Conservation (phyloP, 2,329 filamentous ascomycete genomes). For the Epichloe typhina region DNA sequence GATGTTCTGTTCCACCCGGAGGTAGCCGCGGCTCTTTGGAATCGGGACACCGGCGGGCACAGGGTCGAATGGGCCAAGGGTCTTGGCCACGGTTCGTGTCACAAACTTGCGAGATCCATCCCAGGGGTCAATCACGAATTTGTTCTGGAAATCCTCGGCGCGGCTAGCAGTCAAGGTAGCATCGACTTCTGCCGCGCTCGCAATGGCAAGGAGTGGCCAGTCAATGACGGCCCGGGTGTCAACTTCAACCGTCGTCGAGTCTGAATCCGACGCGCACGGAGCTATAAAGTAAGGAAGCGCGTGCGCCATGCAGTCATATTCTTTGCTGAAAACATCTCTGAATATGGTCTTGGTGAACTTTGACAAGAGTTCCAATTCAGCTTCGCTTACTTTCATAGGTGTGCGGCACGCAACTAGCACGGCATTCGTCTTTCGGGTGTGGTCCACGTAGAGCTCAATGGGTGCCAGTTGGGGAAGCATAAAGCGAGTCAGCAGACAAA, state of each 20-base stretch:
- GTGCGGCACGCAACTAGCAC: slow-evolving; percentile 30
- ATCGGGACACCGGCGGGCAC: slow-evolving; percentile 44
- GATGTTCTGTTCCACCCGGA: slow-evolving; percentile 43
- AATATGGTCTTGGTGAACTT: slow-evolving; percentile 66
- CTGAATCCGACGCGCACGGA: slow-evolving; percentile 28
- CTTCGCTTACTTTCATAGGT: slow-evolving; percentile 29
- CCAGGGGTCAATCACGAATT: slow-evolving; percentile 42
- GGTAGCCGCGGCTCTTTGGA: slow-evolving; percentile 30
- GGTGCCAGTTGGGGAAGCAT: slow-evolving; percentile 49
- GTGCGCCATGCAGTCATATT: slow-evolving; percentile 48
- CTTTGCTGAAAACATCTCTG: slow-evolving; percentile 78
- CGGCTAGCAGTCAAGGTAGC: background rate
- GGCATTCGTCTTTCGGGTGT: slow-evolving; percentile 46
- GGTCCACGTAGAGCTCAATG: slow-evolving; percentile 62
- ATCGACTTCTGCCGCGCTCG: slow-evolving; percentile 17
- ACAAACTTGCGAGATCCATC: slow-evolving; percentile 53
- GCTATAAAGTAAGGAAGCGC: slow-evolving; percentile 76
- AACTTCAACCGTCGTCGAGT: background rate
- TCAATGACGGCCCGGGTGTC: slow-evolving; percentile 31
- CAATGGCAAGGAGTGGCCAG: slow-evolving; percentile 41
- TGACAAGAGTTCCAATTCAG: slow-evolving; percentile 43
- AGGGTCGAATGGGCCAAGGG: slow-evolving; percentile 49
- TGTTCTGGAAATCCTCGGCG: slow-evolving; percentile 28
- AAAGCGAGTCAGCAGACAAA: slow-evolving; percentile 59
- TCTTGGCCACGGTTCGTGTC: slow-evolving; percentile 35